phyloP scores from a whole-genome alignment of 495 filamentous ascomycete genomes.

The Coniosporium apollinis region DNA sequence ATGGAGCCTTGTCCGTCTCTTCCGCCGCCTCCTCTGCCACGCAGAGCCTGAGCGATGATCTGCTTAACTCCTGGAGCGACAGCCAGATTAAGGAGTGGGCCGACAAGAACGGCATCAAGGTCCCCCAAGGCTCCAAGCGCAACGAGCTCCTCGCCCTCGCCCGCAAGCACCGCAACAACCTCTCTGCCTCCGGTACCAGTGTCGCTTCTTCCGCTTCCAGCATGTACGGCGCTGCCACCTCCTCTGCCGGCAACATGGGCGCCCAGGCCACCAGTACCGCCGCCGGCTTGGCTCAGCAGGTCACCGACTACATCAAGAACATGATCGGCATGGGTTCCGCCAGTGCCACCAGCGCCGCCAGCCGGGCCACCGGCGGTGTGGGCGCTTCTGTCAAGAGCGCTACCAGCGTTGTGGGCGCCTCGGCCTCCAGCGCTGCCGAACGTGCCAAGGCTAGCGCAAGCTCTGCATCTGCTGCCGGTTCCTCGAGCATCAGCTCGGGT shows the following conservation, averaged over 20 bases:
- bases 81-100: slow-evolving; percentile 59
- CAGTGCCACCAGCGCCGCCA: slow-evolving; percentile 11
- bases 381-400: slow-evolving; percentile 7
- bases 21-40: slow-evolving; percentile 52
- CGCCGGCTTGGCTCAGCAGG: slow-evolving; percentile 37
- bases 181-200: slow-evolving; percentile 43
- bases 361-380: slow-evolving; percentile 5
- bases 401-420: slow-evolving; percentile 29
- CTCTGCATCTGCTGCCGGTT: too few species aligned
- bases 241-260: slow-evolving; percentile 61
- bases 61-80: slow-evolving; percentile 86
- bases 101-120: slow-evolving; percentile 57
- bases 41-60: slow-evolving; percentile 54
- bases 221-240: slow-evolving; percentile 64
- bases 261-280: slow-evolving; percentile 59
- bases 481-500: slow-evolving; percentile 1
- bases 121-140: slow-evolving; percentile 76
- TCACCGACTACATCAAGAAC: slow-evolving; percentile 56
- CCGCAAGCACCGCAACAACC: slow-evolving; percentile 66
- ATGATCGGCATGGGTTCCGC: slow-evolving; percentile 36
- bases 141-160: slow-evolving; percentile 86
- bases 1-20: slow-evolving; percentile 41
- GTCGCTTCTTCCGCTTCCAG: slow-evolving; percentile 40
- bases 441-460: slow-evolving; percentile 8
- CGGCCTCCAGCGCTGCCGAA: slow-evolving; percentile 5